These are phyloP conservation scores for Colletotrichum tanaceti DNA, from an alignment of 2,329 filamentous ascomycete genomes.

Conservation along the genomic window DNA sequence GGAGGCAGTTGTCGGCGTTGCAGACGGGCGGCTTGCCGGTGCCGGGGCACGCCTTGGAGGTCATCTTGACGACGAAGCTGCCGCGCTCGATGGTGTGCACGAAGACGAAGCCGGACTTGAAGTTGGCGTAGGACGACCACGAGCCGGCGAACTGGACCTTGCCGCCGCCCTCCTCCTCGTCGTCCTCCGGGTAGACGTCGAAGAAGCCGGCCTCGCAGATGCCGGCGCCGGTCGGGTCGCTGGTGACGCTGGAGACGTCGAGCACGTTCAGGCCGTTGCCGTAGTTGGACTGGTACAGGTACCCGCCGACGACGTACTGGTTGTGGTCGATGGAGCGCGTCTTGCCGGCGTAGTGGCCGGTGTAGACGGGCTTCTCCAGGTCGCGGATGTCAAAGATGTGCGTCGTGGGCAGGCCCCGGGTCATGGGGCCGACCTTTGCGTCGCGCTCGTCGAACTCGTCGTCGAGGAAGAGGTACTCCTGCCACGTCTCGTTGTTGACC, in stretches of 20 bases:
- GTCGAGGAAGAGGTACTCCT: constrained; percentile 58
- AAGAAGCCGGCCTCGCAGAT: constrained; percentile 59
- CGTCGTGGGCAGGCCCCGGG: constrained; percentile 56
- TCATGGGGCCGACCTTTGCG: constrained; percentile 51
- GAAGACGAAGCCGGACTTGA: constrained; percentile 43
- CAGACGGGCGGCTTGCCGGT: constrained; percentile 37
- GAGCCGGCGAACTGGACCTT: constrained; percentile 40
- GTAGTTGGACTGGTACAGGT: constrained; percentile 60
- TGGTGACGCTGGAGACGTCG: constrained; percentile 47
- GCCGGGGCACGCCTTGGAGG: constrained; percentile 40
- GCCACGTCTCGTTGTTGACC: constrained; percentile 58
- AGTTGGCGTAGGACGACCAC: constrained; percentile 43
- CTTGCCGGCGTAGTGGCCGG: constrained; percentile 55
- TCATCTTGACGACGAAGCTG: constrained; percentile 43
- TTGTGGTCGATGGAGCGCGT: constrained; percentile 51
- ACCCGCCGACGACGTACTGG: constrained; percentile 56
- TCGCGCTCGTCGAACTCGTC: constrained; percentile 63
- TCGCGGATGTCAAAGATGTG: constrained; percentile 60
- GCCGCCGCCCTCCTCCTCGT: constrained; percentile 42
- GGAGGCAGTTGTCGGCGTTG: constrained; percentile 44
- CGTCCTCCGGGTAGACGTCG: constrained; percentile 56
- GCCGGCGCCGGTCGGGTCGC: constrained; percentile 51
- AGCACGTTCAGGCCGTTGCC: constrained; percentile 54
- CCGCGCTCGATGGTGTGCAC: constrained; percentile 44
- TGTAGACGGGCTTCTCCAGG: constrained; percentile 55